phyloP scores from a whole-genome alignment of 164 flowering plant genomes.

The Vitis rotundifolia region DNA sequence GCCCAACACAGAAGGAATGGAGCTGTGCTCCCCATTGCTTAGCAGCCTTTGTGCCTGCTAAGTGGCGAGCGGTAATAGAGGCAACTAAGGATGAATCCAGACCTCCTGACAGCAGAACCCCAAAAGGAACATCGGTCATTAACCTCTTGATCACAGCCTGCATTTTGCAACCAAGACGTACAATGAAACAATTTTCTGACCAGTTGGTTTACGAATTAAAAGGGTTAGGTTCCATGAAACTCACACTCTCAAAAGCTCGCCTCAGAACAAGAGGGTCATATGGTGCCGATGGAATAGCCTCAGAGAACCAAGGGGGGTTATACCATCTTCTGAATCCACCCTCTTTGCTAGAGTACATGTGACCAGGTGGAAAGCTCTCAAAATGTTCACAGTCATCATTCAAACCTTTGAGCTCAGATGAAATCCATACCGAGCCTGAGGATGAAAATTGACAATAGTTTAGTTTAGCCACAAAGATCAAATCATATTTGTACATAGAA shows the following conservation, averaged over 20 bases:
- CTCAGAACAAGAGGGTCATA: constrained; percentile 84
- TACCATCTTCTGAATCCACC: constrained; percentile 79
- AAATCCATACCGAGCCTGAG: constrained; percentile 87
- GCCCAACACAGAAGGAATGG: constrained; percentile 95
- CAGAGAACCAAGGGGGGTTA: constrained; percentile 84
- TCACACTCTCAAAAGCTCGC: constrained; percentile 77
- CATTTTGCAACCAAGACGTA: constrained; percentile 3
- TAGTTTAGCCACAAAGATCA: neutral
- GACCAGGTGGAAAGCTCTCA: constrained; percentile 88
- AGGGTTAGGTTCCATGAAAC: constrained; percentile 2
- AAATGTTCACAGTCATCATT: constrained; percentile 93
- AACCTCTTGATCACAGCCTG: constrained; percentile 92
- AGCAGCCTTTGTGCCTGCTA: constrained; percentile 83
- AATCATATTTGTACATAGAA: too few relatives aligned
- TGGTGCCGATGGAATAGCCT: constrained; percentile 75
- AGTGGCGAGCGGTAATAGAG: constrained; percentile 72
- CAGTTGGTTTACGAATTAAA: too few relatives aligned
- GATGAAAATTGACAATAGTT: neutral
- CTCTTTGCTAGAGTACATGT: constrained; percentile 83
- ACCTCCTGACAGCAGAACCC: constrained; percentile 89
- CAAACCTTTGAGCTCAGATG: constrained; percentile 90
- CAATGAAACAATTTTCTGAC: neutral
- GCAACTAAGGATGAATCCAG: constrained; percentile 92
- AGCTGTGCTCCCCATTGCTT: constrained; percentile 91
- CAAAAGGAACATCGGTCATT: constrained; percentile 97